phyloP scores from a whole-genome alignment of 2,329 filamentous ascomycete species.

The Pseudogymnoascus sp. region DNA sequence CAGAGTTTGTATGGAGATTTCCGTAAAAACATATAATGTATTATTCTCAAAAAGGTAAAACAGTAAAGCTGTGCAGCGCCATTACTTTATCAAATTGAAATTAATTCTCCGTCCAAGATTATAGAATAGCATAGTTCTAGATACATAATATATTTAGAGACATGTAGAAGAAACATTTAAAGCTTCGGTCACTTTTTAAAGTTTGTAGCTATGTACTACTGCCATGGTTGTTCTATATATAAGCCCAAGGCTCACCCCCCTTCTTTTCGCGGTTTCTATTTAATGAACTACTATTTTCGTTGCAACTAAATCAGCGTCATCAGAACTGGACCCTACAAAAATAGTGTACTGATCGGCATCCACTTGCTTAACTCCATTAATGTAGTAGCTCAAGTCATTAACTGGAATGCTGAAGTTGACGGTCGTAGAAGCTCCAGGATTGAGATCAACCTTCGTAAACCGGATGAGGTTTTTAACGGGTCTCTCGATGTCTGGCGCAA shows the following conservation, averaged over 20 bases:
- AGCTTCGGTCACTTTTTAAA: neutral
- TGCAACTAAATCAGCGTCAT: neutral
- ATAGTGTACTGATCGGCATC: neutral
- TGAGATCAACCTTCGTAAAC: neutral
- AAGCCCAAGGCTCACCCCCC: neutral
- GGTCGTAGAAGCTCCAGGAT: neutral
- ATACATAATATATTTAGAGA: neutral
- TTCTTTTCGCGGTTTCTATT: neutral
- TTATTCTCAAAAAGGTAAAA: neutral
- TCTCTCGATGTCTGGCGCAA: neutral
- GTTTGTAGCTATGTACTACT: neutral
- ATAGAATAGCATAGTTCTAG: neutral
- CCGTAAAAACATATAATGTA: neutral
- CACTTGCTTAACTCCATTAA: neutral
- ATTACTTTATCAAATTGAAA: neutral
- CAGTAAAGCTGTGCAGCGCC: neutral
- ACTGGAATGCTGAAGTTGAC: neutral
- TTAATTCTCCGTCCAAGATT: neutral
- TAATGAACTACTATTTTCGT: neutral
- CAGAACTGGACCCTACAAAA: neutral
- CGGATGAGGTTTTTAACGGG: slow-evolving; percentile 2
- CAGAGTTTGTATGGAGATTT: neutral
- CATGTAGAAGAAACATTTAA: neutral
- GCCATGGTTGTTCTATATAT: neutral
- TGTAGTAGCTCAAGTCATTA: neutral